Base-by-base conservation (phyloP, 2,329 filamentous ascomycete genomes). In the Fusarium sp. region DNA sequence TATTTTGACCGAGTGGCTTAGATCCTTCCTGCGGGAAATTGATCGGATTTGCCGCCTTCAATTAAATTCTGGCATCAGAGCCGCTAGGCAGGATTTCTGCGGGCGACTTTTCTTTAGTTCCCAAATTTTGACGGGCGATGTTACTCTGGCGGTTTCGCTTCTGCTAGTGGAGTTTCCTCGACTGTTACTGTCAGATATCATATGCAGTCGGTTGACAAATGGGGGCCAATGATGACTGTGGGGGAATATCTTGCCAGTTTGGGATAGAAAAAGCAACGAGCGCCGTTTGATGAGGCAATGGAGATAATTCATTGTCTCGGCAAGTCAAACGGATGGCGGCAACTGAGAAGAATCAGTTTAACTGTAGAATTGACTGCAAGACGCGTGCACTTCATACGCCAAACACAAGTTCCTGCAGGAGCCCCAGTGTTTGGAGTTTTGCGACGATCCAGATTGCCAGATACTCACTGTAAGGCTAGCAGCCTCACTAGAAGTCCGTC, bases 101-200 rank as follows among this genome's bases (percentile, higher is more conserved):
- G 3, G 28, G 28, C 28, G 28, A 4, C 8, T 30, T 30, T 13
- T 20, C 42, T 26, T 3, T 4, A 9, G 11, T 20, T 45, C 17
- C 24, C 0, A 6, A 18, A 26, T 5, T 2, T 45, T 1, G 5
- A 26, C 1, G 2, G 4, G 10, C 17, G 30, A 51, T 34, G 30
- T 24, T 34, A 24, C 30, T 34, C 3, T 24, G 4, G 14, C 22
- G 30, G 22, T 18, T 51, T 24, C 17, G 26, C 17, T 51, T 24
- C 30, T 14, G 5, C n/a, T 18, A 30, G 48, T 1, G 17, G 12
- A 5, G 14, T 30, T n/a, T 17, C 2, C 14, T 28, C 18, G 8
- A 15, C 3, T 39, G 12, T 6, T 3, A 3, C 18, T 20, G 24
- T 47, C 24, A 47, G 18, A 47, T 47, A 22, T 47, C 24, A 22